phyloP scores from a whole-genome alignment of 225 moss, liverwort and hornwort genomes.

The Polytrichum commune region DNA sequence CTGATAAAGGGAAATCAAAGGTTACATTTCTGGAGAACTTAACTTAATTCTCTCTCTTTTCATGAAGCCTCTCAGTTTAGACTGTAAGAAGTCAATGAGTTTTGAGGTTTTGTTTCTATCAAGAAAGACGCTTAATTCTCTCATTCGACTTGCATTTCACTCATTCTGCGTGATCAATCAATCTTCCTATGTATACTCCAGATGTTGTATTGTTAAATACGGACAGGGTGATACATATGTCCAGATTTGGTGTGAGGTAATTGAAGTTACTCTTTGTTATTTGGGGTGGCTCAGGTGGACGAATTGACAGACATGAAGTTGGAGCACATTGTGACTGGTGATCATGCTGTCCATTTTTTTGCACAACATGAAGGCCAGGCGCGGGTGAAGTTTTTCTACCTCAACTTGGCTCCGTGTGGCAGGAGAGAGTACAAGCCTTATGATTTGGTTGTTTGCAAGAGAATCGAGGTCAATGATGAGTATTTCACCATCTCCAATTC shows the following conservation, averaged over 20 bases:
- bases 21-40: constrained; percentile 2
- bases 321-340: constrained; percentile 56
- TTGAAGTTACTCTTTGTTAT: constrained; percentile 1
- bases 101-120: too few species aligned
- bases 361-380: constrained; percentile 54
- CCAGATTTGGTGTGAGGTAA: background rate
- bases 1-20: constrained; percentile 11
- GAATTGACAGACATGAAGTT: constrained; percentile 41
- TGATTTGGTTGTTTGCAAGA: constrained; percentile 65
- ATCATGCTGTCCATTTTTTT: constrained; percentile 60
- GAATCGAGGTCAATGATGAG: constrained; percentile 58
- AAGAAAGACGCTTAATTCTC: too few species aligned
- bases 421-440: constrained; percentile 60
- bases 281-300: constrained; percentile 34
- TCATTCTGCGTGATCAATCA: too few species aligned
- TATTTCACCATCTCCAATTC: constrained; percentile 66
- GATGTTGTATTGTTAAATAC: too few species aligned
- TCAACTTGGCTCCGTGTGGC: constrained; percentile 51
- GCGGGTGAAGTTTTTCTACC: constrained; percentile 75
- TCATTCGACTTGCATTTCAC: too few species aligned
- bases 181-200: too few species aligned
- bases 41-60: too few species aligned
- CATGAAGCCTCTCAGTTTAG: too few species aligned
- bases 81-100: too few species aligned
- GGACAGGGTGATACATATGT: too few species aligned